Base-by-base conservation (phyloP, 2,329 filamentous ascomycete species). In the Phaeophleospora eucalypticola region DNA sequence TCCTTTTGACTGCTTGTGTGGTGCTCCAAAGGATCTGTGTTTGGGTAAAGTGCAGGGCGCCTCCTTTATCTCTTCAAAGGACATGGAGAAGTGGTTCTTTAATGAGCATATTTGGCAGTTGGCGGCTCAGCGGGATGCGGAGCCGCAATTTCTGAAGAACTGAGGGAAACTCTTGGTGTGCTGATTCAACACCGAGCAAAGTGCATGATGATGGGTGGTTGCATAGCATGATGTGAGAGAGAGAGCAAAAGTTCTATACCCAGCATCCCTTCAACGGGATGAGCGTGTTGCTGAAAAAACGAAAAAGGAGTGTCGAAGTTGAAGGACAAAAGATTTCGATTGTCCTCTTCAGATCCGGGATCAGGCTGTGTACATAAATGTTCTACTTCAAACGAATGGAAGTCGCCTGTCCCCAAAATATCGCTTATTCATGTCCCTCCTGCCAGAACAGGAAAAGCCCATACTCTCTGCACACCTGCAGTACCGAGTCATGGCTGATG, bases 1-100 rank as follows among this genome's bases (percentile, higher is more conserved):
- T 51, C 53, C 68, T 2, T 75, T 75, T 51, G 58, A 70, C 32
- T 75, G 72, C 52, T 62, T 61, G 32, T 75, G 72, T 50, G 68
- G 66, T 2, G 66, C 67, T 12, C 55, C 56, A 3, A 60, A 63
- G 14, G 52, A 48, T 2, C 52, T 58, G 3, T 74, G 72, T 50
- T 60, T 64, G 32, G 69, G 68, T 0, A 59, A 54, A 43, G 71
- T 73, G 21, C 58, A 63, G 4, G 72, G 72, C 1, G 70, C 71
- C 1, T 64, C 66, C 49, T 58, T 57, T 9, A 63, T 74, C 62
- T 42, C 56, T 2, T 48, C 50, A 3, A 57, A 58, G 39, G 35
- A 41, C 9, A 34, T 58, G 14, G 43, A 45, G 9, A 43, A 38
- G 10, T 58, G 55, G 70, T 68, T 55, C 41, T 43, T 74, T 35